Evolutionary conservation across 2,329 filamentous ascomycete species (phyloP).

Genomic region (Aspergillus piperis): DNA sequence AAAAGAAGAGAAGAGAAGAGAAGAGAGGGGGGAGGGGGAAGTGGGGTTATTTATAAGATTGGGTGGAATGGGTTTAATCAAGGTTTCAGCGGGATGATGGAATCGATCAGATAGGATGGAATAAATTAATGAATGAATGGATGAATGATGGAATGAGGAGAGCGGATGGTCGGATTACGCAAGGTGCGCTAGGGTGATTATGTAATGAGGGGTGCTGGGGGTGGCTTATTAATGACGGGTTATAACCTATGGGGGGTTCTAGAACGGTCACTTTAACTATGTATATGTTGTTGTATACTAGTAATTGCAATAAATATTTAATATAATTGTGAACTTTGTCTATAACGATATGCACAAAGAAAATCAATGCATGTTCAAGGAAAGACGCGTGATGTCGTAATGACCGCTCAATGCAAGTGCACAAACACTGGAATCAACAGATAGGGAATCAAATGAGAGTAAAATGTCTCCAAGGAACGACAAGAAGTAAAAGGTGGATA

Average conservation of each 20-base stretch:
- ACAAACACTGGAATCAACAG: too few species aligned
- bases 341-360: background rate
- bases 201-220: too few species aligned
- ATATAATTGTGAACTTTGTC: background rate
- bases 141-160: background rate
- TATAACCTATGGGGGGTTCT: too few species aligned
- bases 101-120: too few species aligned
- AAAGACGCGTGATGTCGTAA: constrained; percentile 9
- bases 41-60: constrained; percentile 4
- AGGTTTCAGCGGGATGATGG: background rate
- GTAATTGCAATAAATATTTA: background rate
- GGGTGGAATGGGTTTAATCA: background rate
- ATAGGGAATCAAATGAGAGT: background rate
- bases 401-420: constrained; percentile 8
- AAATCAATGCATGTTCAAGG: background rate
- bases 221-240: too few species aligned
- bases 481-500: constrained; percentile 3
- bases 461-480: constrained; percentile 3
- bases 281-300: background rate
- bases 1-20: background rate
- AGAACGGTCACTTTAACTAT: too few species aligned
- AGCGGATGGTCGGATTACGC: background rate
- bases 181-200: background rate
- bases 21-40: background rate
- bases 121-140: too few species aligned